phyloP scores from a whole-genome alignment of 306 rosid species.

The Cucumis melo region DNA sequence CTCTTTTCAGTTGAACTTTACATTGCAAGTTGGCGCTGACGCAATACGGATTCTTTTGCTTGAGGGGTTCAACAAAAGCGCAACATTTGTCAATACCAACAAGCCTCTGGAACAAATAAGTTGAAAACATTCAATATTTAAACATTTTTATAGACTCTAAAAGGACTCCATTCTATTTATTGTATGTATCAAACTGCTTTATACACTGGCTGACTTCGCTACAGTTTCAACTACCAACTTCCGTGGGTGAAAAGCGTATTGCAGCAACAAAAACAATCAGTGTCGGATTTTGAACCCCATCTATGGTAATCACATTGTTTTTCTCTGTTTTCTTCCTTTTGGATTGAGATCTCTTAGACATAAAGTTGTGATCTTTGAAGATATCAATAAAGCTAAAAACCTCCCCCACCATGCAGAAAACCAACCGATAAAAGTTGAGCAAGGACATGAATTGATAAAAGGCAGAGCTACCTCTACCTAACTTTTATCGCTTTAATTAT shows the following conservation, averaged over 20 bases:
- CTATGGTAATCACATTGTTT: background rate
- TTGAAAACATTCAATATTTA: background rate
- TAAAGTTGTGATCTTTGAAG: background rate
- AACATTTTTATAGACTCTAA: background rate
- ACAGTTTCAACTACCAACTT: background rate
- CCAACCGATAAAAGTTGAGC: background rate
- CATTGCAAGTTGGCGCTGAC: slow-evolving; percentile 58
- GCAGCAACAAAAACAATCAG: background rate
- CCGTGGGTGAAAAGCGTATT: background rate
- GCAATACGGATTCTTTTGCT: slow-evolving; percentile 70
- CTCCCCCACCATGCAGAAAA: background rate
- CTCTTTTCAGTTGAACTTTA: slow-evolving; percentile 55
- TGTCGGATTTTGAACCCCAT: background rate
- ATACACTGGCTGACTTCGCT: background rate
- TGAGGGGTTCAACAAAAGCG: slow-evolving; percentile 68
- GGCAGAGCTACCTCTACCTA: background rate
- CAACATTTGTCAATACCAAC: slow-evolving; percentile 38
- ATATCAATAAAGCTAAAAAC: background rate
- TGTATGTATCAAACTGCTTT: background rate
- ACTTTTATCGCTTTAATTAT: background rate
- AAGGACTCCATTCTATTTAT: background rate
- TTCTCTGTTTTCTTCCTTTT: background rate
- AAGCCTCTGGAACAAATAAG: slow-evolving; percentile 38
- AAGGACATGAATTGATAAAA: background rate
- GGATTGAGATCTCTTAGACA: background rate